Base-by-base conservation (phyloP, 345 rosid genomes). In the Moricandia arvensis region DNA sequence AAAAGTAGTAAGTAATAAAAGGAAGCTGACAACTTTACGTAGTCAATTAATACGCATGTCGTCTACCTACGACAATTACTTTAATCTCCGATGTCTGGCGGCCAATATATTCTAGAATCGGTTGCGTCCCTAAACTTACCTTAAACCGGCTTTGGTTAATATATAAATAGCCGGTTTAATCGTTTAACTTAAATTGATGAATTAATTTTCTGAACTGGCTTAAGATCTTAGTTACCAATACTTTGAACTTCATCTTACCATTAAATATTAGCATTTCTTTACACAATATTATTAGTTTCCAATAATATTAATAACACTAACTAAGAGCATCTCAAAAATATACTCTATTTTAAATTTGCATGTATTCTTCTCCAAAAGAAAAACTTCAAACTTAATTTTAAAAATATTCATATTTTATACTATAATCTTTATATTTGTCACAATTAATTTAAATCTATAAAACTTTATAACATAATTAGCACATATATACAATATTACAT, bases 11-110 rank as follows among this genome's bases (percentile, higher is more conserved):
- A 10, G 9, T 55, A 21, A 55, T 21, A 9, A 55, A 21, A 10
- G 4, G 8, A 41, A 26, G 47, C 2, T 8, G 68, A 49, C 51
- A 41, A 17, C 66, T 5, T 69, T 47, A 24, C 5, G 43, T 59
- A 57, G 59, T 71, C 73, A 26, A 71, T 58, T 26, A 58, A 70
- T 41, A 45, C 47, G 33, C 67, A 43, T 41, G 55, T 71, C 21
- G 67, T 60, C 30, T 59, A 71, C 37, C 30, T 59, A 71, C 37
- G 57, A 69, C 74, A 37, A 58, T 27, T 11, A 1, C 30, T 33
- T 18, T 16, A 29, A 29, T 60, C 27, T 18, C 35, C 15, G 26
- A 59, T 51, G 37, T 21, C 76, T 16, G 75, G 75, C 68, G 60
- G 75, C 68, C n/a, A 57, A 59, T 30, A 33, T 21, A 33, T 47